Evolutionary conservation across 352 stramenopile genomes (phyloP).

Genomic region (Pythium aphanidermatum): DNA sequence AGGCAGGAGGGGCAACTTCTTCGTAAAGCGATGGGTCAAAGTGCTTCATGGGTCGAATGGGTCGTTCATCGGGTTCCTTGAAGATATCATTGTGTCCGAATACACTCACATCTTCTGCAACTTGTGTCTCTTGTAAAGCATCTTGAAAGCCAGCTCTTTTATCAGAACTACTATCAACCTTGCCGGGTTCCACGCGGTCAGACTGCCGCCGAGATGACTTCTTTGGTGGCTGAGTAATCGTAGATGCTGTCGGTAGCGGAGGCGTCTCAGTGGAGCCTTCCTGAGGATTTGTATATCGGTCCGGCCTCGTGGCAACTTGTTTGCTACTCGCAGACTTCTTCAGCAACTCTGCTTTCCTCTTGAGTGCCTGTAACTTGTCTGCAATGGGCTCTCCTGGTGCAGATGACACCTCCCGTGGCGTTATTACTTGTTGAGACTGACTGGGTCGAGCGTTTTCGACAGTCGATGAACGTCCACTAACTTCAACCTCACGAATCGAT

Average conservation of each 20-base stretch:
- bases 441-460: neutral
- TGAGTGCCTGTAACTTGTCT: constrained; percentile 51
- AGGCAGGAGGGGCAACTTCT: neutral
- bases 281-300: constrained; percentile 16
- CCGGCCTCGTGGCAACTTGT: constrained; percentile 9
- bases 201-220: too few relatives aligned
- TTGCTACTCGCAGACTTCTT: constrained; percentile 41
- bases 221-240: too few relatives aligned
- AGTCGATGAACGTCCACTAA: too few relatives aligned
- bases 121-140: too few relatives aligned
- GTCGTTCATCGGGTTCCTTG: constrained; percentile 36
- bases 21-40: constrained; percentile 1
- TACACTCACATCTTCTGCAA: too few relatives aligned
- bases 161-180: too few relatives aligned
- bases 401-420: constrained; percentile 8
- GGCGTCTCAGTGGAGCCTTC: too few relatives aligned
- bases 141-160: too few relatives aligned
- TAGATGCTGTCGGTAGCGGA: too few relatives aligned
- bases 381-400: constrained; percentile 26
- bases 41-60: constrained; percentile 27
- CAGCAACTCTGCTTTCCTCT: constrained; percentile 49
- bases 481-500: too few relatives aligned
- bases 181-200: too few relatives aligned
- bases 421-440: neutral
- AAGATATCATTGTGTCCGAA: too few relatives aligned